Percentiles rank a stretch among this genome's conserved stretches.
These are phyloP conservation scores for Candida germanica DNA, from an alignment of 805 yeast genomes.

Conservation along the genomic window DNA sequence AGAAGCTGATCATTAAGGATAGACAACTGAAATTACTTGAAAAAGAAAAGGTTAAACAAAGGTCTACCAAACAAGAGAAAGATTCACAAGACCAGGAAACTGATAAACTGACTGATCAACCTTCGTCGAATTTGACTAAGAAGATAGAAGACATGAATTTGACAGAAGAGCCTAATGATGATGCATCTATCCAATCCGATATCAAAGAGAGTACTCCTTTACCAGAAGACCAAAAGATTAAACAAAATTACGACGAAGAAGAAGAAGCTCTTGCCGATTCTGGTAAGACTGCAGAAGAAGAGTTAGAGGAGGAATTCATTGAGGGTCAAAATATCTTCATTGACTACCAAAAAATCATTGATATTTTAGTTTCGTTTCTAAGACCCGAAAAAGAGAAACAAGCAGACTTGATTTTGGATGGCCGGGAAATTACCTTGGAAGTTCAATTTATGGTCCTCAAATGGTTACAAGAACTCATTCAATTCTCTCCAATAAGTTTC, in stretches of 20 bases:
- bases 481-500: slow-evolving; percentile 72
- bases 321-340: slow-evolving; percentile 72
- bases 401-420: slow-evolving; percentile 31
- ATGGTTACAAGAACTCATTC: slow-evolving; percentile 77
- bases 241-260: slow-evolving; percentile 18
- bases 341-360: slow-evolving; percentile 76
- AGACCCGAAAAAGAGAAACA: slow-evolving; percentile 41
- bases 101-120: background rate
- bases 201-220: slow-evolving; percentile 19
- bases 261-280: slow-evolving; percentile 3
- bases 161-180: slow-evolving; percentile 4
- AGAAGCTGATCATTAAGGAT: slow-evolving; percentile 17
- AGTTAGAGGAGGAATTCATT: slow-evolving; percentile 39
- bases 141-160: slow-evolving; percentile 1
- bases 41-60: slow-evolving; percentile 10
- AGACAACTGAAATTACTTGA: slow-evolving; percentile 4
- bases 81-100: background rate
- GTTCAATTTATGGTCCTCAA: slow-evolving; percentile 75
- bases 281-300: slow-evolving; percentile 18
- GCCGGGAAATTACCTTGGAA: slow-evolving; percentile 44
- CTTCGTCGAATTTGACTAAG: background rate
- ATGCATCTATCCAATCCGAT: slow-evolving; percentile 9
- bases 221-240: slow-evolving; percentile 12
- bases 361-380: slow-evolving; percentile 75
- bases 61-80: background rate